Evolutionary conservation across 176 grass and related monocot genomes (phyloP).

Genomic region (Canna indica): DNA sequence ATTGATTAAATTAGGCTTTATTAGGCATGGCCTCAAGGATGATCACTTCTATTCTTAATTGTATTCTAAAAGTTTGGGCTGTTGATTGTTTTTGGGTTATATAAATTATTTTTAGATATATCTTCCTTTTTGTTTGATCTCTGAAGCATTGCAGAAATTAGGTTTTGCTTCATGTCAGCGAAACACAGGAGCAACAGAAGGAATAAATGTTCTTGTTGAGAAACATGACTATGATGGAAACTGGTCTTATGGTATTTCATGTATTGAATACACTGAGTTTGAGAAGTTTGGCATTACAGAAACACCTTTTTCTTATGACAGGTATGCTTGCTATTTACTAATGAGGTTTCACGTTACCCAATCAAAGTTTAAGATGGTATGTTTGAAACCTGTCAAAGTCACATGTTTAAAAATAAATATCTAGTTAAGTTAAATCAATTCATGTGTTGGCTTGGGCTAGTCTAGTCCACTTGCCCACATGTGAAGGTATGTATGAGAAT

Average conservation of each 20-base stretch:
- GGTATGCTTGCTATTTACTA: constrained; percentile 26
- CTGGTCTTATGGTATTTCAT: constrained; percentile 93
- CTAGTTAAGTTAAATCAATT: too few relatives aligned
- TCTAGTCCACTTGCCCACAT: too few relatives aligned
- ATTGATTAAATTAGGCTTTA: neutral
- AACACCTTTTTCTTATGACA: constrained; percentile 42
- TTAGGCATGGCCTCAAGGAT: neutral
- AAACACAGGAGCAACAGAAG: constrained; percentile 82
- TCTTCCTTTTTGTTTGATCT: constrained; percentile 10
- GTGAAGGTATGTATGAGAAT: too few relatives aligned
- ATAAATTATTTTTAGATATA: neutral
- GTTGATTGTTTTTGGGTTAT: neutral
- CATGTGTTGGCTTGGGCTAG: too few relatives aligned
- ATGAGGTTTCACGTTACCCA: neutral
- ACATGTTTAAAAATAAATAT: too few relatives aligned
- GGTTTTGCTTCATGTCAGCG: constrained; percentile 95
- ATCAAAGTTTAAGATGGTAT: too few relatives aligned
- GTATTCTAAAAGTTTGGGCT: neutral
- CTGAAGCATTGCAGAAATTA: constrained; percentile 73
- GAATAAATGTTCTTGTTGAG: constrained; percentile 91
- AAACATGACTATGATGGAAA: constrained; percentile 57
- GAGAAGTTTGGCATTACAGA: constrained; percentile 79
- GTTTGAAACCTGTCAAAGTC: too few relatives aligned
- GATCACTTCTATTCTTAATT: neutral
- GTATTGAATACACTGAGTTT: constrained; percentile 97